Evolutionary conservation across 208 protist species (phyloP).

Genomic region (Wallacemonas rigidus): DNA sequence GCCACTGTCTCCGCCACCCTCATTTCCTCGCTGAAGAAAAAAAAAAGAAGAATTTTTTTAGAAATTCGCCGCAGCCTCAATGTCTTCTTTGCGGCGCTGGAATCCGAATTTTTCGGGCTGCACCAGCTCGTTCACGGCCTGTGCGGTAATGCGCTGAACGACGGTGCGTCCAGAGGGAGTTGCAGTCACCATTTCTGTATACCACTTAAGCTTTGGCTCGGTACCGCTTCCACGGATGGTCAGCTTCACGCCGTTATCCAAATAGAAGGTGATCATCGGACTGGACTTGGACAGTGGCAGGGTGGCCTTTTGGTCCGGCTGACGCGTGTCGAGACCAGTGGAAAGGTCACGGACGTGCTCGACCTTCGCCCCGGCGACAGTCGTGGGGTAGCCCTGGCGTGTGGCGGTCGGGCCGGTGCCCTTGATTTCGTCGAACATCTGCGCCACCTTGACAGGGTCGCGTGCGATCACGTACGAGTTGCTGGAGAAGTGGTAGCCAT

Average conservation of each 20-base stretch:
- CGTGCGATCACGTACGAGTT: constrained; percentile 95
- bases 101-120: constrained; percentile 66
- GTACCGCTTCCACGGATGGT: constrained; percentile 97
- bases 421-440: constrained; percentile 85
- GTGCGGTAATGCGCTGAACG: constrained; percentile 45
- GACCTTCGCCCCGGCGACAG: constrained; percentile 63
- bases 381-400: constrained; percentile 45
- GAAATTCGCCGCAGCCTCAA: background rate
- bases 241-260: constrained; percentile 89
- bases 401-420: constrained; percentile 31
- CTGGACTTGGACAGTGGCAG: constrained; percentile 67
- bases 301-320: constrained; percentile 57
- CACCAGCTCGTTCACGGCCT: constrained; percentile 63
- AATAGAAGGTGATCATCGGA: constrained; percentile 96
- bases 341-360: constrained; percentile 90
- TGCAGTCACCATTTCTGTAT: constrained; percentile 58
- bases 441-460: constrained; percentile 70
- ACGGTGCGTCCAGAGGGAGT: constrained; percentile 24
- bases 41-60: constrained; percentile 1
- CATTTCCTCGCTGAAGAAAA: background rate
- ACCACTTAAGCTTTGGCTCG: constrained; percentile 99
- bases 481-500: constrained; percentile 90
- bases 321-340: constrained; percentile 77
- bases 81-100: constrained; percentile 35
- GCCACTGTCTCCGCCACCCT: no score